Conservation (phyloP, 305 asterid genomes). For the Striga hermonthica region DNA sequence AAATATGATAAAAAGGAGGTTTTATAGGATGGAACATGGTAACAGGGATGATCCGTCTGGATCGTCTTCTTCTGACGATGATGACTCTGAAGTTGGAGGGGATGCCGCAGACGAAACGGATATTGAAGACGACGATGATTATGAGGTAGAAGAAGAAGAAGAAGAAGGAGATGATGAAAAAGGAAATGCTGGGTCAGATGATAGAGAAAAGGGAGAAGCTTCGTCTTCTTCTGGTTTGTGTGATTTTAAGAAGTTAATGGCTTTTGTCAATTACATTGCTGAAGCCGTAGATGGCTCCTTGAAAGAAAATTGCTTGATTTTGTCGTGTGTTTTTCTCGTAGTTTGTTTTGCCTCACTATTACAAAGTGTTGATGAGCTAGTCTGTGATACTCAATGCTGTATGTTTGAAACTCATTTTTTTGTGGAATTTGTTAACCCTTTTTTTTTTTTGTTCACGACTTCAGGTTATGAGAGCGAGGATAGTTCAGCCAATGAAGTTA, state of each 20-base stretch:
- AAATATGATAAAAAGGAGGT: constrained; percentile 79
- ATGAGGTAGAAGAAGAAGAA: constrained; percentile 41
- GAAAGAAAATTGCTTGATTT: neutral
- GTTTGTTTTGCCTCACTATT: constrained; percentile 3
- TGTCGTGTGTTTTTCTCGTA: neutral
- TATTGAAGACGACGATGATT: constrained; percentile 38
- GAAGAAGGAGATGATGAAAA: constrained; percentile 35
- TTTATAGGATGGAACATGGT: constrained; percentile 77
- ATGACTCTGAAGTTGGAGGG: constrained; percentile 63
- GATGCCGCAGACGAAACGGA: constrained; percentile 57
- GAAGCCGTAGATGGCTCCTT: neutral
- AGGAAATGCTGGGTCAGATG: constrained; percentile 34
- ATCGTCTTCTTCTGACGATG: constrained; percentile 68
- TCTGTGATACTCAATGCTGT: neutral
- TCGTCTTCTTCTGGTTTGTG: constrained; percentile 70
- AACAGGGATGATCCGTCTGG: constrained; percentile 72
- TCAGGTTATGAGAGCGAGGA: constrained; percentile 95
- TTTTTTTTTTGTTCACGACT: constrained; percentile 1
- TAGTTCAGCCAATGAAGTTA: constrained; percentile 77
- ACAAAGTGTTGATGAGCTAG: constrained; percentile 4
- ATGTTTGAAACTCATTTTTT: constrained; percentile 12
- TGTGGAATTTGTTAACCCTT: constrained; percentile 16
- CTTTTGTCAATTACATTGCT: constrained; percentile 1
- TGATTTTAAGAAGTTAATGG: constrained; percentile 17
- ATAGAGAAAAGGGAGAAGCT: constrained; percentile 41